These are phyloP conservation scores for Gorgonomyces haynaldii DNA, from an alignment of 192 early-diverging fungal species.

Conservation along the genomic window DNA sequence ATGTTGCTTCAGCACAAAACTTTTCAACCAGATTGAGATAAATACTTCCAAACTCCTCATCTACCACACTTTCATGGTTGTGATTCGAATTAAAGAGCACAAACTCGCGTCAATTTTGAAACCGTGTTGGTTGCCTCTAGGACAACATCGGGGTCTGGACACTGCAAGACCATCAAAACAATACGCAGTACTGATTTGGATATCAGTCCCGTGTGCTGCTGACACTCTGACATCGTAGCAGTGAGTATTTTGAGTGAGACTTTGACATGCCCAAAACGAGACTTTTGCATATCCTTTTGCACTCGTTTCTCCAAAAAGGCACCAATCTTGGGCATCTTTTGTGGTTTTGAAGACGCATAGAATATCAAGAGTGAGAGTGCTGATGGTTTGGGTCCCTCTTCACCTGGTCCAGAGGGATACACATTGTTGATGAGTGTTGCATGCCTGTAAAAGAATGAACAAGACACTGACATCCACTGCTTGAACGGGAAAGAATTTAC, in stretches of 20 bases:
- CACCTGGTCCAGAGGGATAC: slow-evolving; percentile 43
- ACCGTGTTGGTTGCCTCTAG: slow-evolving; percentile 50
- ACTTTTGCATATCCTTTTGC: slow-evolving; percentile 50
- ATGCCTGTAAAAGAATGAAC: slow-evolving; percentile 23
- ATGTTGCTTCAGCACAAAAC: slow-evolving; percentile 17
- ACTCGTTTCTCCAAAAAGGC: slow-evolving; percentile 63
- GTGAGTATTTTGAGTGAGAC: slow-evolving; percentile 22
- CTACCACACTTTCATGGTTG: slow-evolving; percentile 61
- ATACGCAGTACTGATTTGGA: slow-evolving; percentile 61
- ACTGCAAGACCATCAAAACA: slow-evolving; percentile 50
- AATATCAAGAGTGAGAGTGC: slow-evolving; percentile 79
- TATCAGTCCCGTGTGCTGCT: slow-evolving; percentile 68
- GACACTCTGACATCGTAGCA: slow-evolving; percentile 52
- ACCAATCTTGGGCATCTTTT: slow-evolving; percentile 85
- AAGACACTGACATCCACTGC: no score
- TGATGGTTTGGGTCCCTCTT: slow-evolving; percentile 58
- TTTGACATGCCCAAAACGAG: slow-evolving; percentile 42
- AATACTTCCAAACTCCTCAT: slow-evolving; percentile 35
- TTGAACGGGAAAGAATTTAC: no score
- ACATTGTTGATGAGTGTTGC: slow-evolving; percentile 33
- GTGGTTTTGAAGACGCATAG: slow-evolving; percentile 77
- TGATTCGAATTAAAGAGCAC: slow-evolving; percentile 47
- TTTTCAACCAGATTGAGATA: slow-evolving; percentile 18
- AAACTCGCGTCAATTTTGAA: slow-evolving; percentile 32
- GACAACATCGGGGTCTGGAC: slow-evolving; percentile 48